A percentile compares a stretch with the other conserved stretches of the same genome.
Conservation (phyloP, 441 rosid genomes). For the Euphorbia neoarborescens region DNA sequence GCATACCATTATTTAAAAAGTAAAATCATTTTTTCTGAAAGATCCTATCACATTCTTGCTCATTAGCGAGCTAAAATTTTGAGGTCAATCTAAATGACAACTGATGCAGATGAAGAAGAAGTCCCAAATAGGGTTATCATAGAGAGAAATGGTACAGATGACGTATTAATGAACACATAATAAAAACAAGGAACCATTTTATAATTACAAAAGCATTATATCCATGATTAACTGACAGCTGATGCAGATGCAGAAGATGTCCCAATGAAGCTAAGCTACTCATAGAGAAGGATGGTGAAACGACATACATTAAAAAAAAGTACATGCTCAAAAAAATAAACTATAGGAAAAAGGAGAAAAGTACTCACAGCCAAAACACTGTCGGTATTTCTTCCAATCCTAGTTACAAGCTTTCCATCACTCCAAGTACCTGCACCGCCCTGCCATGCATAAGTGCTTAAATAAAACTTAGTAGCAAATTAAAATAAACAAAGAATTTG, state of each 20-base stretch:
- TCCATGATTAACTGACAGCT: conserved; percentile 1
- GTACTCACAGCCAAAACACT: conserved; percentile 73
- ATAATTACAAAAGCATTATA: conserved; percentile 3
- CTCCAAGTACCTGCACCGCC: conserved; percentile 99
- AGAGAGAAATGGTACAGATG: conserved; percentile 1
- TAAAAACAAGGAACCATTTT: no score
- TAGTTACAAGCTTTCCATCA: conserved; percentile 93
- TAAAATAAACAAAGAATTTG: not conserved
- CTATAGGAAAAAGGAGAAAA: conserved; percentile 13
- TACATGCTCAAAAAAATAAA: conserved; percentile 2
- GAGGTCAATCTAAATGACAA: not conserved
- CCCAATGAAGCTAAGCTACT: conserved; percentile 4
- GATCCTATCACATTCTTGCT: not conserved
- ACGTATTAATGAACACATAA: no score
- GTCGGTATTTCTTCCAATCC: conserved; percentile 84
- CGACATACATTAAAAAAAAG: conserved; percentile 10
- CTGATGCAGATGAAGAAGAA: not conserved
- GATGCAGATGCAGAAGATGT: not conserved
- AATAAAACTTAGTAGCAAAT: conserved; percentile 31
- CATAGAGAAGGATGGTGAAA: not conserved
- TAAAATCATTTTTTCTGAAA: not conserved
- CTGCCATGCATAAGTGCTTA: conserved; percentile 81
- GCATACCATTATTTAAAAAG: not conserved
- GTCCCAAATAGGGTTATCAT: conserved; percentile 2
- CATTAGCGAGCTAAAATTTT: not conserved